These are phyloP conservation scores for Coix lacrymajobi DNA, from an alignment of 176 grass and related monocot species.

Conservation along the genomic window DNA sequence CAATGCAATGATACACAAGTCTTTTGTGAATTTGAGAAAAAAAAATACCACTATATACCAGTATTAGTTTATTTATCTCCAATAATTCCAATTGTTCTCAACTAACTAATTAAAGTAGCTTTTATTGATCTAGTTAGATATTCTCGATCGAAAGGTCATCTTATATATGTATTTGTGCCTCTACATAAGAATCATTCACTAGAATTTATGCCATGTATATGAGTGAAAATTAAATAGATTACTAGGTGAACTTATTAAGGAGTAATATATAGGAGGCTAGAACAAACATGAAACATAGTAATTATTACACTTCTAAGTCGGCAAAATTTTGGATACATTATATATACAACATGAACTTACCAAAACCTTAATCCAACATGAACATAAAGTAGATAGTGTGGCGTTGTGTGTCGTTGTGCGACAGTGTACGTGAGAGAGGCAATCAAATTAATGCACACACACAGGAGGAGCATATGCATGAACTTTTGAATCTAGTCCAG, in stretches of 20 bases:
- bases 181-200: neutral
- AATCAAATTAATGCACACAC: neutral
- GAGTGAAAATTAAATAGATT: neutral
- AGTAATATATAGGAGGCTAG: neutral
- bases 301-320: neutral
- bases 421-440: neutral
- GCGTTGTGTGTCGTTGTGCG: no score
- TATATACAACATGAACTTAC: neutral
- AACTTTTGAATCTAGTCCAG: constrained; percentile 2
- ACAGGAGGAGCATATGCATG: neutral
- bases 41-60: no score
- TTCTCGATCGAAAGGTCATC: neutral
- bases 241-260: neutral
- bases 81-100: neutral
- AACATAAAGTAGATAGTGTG: neutral
- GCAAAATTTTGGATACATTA: neutral
- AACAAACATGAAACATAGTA: neutral
- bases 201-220: neutral
- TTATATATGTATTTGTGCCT: neutral
- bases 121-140: neutral
- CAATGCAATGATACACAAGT: no score
- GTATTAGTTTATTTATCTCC: neutral
- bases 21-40: no score
- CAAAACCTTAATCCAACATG: neutral
- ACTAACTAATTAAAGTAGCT: neutral